Evolutionary conservation across 257 asterid species (phyloP), one percentile per base, ranked within the genome.

Genomic region (Nicotiana otophora): DNA sequence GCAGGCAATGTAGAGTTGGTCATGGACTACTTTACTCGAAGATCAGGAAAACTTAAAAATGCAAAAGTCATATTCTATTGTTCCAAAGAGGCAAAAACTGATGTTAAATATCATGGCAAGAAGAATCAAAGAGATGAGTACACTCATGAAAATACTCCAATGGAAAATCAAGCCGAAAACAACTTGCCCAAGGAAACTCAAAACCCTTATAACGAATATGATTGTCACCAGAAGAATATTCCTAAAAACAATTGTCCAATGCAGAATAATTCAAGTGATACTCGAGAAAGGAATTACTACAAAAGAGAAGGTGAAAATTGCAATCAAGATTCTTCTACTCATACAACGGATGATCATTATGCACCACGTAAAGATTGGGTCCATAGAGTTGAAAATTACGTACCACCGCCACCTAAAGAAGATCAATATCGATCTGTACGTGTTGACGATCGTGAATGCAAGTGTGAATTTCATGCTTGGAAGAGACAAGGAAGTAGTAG

Each of bases 391-490:
- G 78, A 46, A 72, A 72, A 72, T 72, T 72, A 46, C 36, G 36
- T 14, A 72, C 58, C 60, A 23, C 57, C 10, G 30, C 77, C 78
- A 46, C 60, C 14, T 12, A 72, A 72, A 46, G 36, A 72, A 72
- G 12, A 72, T 46, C 20, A 42, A 72, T 23, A 42, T 72, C 19
- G 20, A 46, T 46, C 20, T 23, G 57, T 51, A 51, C 57, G 17
- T 51, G 57, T 14, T 14, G 31, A 2, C 20, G 66, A 61, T 61
- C 23, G 14, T 72, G 60, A 42, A 46, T 46, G 78, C 61, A 12
- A n/a, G 58, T 72, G 78, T 46, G 78, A 72, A 12, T 72, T 72
- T 23, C 78, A 72, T 72, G 60, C 60, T 42, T 72, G 78, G 78
- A 72, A 72, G 60, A 72, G 78, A 72, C 36, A 46, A 42, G 78